Percentiles rank a stretch among this genome's conserved stretches.
Evolutionary conservation across 2,329 filamentous ascomycete genomes (phyloP).

Genomic region (Diaporthe sp.): DNA sequence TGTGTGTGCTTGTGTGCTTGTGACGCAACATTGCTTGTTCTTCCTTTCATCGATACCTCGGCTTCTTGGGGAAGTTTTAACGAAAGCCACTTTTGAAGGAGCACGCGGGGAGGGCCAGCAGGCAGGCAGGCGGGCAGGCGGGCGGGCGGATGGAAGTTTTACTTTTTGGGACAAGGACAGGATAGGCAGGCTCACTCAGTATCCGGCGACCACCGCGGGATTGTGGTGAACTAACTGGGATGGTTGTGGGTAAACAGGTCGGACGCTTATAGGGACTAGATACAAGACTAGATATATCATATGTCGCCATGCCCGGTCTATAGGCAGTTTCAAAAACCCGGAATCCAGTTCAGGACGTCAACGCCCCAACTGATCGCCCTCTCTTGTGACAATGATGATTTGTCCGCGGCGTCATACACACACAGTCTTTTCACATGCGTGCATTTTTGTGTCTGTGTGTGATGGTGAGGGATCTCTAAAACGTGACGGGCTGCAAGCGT

Average conservation of each 20-base stretch:
- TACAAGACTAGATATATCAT: background rate
- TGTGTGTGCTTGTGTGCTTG: background rate
- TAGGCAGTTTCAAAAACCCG: conserved; percentile 23
- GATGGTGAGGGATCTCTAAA: background rate
- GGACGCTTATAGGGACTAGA: background rate
- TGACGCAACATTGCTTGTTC: background rate
- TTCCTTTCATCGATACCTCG: conserved; percentile 38
- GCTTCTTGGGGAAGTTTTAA: conserved; percentile 15
- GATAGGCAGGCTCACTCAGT: background rate
- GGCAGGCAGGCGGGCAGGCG: background rate
- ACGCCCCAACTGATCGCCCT: conserved; percentile 3
- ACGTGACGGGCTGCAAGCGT: conserved; percentile 5
- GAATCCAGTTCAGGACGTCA: conserved; percentile 10
- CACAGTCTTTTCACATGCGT: background rate
- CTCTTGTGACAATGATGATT: background rate
- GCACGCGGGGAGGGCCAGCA: background rate
- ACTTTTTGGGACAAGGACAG: background rate
- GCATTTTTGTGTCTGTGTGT: background rate
- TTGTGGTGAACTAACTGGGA: background rate
- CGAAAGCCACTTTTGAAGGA: background rate
- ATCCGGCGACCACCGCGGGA: background rate
- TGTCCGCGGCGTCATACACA: background rate
- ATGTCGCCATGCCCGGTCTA: conserved; percentile 22
- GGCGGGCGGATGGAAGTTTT: background rate
- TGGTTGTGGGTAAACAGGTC: conserved; percentile 16